Percentiles rank a stretch among this genome's conserved stretches.
Evolutionary conservation across 108 stramenopile species (phyloP).

Genomic region (Craspedostauros australis): DNA sequence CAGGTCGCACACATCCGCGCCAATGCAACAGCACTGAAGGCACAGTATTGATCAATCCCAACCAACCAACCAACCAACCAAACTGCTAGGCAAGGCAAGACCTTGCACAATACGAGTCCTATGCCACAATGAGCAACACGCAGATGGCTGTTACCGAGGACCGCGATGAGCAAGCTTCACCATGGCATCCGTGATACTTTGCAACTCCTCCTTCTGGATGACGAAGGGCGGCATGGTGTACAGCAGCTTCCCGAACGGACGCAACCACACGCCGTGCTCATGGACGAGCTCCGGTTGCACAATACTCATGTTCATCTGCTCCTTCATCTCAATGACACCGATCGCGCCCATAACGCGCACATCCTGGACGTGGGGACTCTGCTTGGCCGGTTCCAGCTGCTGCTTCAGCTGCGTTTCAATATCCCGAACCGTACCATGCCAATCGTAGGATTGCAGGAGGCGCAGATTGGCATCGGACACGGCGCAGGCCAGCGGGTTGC

Average conservation of each 20-base stretch:
- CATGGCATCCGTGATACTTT: conserved; percentile 39
- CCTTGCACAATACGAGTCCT: no score
- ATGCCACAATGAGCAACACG: no score
- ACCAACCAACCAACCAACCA: no score
- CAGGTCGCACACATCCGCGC: no score
- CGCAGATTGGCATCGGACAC: conserved; percentile 56
- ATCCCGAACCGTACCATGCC: conserved; percentile 36
- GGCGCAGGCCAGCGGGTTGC: conserved; percentile 78
- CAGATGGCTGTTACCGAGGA: no score
- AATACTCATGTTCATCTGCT: conserved; percentile 55
- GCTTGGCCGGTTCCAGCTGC: conserved; percentile 41
- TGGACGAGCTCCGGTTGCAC: conserved; percentile 50
- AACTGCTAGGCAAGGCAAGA: no score
- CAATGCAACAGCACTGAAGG: no score
- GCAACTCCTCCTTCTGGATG: conserved; percentile 24
- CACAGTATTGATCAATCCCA: no score
- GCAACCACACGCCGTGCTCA: conserved; percentile 73
- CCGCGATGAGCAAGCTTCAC: no score
- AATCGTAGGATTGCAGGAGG: conserved; percentile 43
- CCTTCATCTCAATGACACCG: conserved; percentile 76
- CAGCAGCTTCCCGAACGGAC: conserved; percentile 78
- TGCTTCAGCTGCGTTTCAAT: conserved; percentile 44
- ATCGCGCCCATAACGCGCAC: conserved; percentile 84
- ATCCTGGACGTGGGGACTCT: conserved; percentile 52
- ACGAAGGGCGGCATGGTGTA: conserved; percentile 85